Percentiles rank a stretch among this genome's conserved stretches.
Evolutionary conservation across 1,284 basidiomycete species (phyloP).

Genomic region (Coniophora puteana): DNA sequence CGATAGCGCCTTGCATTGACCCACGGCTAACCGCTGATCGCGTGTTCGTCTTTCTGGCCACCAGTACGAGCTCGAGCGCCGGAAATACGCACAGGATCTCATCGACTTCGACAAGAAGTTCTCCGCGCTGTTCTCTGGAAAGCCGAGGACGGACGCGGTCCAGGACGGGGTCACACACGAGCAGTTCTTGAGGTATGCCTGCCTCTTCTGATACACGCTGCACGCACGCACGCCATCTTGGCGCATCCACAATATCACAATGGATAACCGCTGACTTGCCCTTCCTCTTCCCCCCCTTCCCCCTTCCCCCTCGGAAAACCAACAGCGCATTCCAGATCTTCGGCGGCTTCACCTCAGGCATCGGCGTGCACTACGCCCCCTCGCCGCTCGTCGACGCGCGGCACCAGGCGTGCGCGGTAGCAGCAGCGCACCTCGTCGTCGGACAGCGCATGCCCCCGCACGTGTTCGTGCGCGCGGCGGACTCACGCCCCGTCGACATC

Average conservation of each 20-base stretch:
- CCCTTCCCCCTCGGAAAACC: too few relatives aligned
- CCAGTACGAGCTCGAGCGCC: conserved; percentile 70
- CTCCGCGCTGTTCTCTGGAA: conserved; percentile 72
- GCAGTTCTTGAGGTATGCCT: conserved; percentile 53
- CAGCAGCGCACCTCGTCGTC: conserved; percentile 38
- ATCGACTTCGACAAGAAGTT: conserved; percentile 80
- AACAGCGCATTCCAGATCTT: conserved; percentile 54
- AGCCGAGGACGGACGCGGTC: conserved; percentile 55
- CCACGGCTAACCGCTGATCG: background rate
- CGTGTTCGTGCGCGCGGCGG: conserved; percentile 58
- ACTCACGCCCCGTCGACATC: conserved; percentile 59
- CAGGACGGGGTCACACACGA: conserved; percentile 64
- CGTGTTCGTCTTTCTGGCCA: background rate
- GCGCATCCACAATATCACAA: background rate
- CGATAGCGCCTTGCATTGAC: background rate
- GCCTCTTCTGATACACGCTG: background rate
- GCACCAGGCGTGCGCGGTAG: conserved; percentile 45
- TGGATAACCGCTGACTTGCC: background rate
- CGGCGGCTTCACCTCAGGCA: conserved; percentile 59
- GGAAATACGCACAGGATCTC: conserved; percentile 75
- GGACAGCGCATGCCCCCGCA: conserved; percentile 62
- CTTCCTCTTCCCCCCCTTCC: background rate
- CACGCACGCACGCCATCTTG: too few relatives aligned
- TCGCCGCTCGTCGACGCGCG: conserved; percentile 46
- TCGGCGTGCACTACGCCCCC: conserved; percentile 58